Evolutionary conservation across 768 basidiomycete genomes (phyloP).

Genomic region (Lactarius psammicola): DNA sequence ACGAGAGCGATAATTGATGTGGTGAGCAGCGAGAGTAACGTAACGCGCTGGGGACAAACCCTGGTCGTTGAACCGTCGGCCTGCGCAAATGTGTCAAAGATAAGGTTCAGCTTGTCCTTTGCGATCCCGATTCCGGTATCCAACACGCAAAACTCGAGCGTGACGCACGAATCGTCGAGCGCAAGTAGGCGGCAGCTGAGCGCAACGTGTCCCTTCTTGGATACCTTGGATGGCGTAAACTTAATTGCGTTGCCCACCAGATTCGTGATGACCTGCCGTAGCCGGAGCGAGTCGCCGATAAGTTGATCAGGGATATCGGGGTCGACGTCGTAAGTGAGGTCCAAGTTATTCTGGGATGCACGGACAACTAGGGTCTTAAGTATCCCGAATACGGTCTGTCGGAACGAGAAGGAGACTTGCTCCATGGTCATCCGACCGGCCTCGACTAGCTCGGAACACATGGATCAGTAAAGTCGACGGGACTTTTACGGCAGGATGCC

Average conservation of each 20-base stretch:
- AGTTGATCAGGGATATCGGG: constrained; percentile 95
- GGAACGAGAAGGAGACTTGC: constrained; percentile 94
- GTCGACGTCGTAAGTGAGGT: constrained; percentile 95
- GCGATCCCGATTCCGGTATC: constrained; percentile 99
- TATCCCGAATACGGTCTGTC: constrained; percentile 96
- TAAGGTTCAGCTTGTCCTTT: constrained; percentile 95
- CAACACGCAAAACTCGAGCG: constrained; percentile 94
- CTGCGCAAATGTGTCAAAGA: constrained; percentile 99
- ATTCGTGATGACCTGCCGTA: constrained; percentile 95
- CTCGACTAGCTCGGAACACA: constrained; percentile 60
- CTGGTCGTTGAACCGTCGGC: constrained; percentile 97
- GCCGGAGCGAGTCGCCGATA: constrained; percentile 91
- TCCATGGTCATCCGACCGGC: constrained; percentile 99
- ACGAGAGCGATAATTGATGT: background rate
- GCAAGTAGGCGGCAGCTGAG: constrained; percentile 80
- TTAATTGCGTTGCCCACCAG: constrained; percentile 96
- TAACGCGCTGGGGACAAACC: constrained; percentile 44
- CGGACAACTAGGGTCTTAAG: constrained; percentile 97
- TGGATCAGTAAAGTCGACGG: background rate
- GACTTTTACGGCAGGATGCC: background rate
- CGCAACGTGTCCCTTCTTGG: constrained; percentile 83
- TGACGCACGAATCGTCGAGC: constrained; percentile 78
- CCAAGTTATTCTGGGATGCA: constrained; percentile 93
- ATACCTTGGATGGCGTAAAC: constrained; percentile 83
- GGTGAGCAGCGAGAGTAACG: background rate